Conservation (phyloP, 176 grass and related monocot genomes). For the Echinochloa phyllopogon region DNA sequence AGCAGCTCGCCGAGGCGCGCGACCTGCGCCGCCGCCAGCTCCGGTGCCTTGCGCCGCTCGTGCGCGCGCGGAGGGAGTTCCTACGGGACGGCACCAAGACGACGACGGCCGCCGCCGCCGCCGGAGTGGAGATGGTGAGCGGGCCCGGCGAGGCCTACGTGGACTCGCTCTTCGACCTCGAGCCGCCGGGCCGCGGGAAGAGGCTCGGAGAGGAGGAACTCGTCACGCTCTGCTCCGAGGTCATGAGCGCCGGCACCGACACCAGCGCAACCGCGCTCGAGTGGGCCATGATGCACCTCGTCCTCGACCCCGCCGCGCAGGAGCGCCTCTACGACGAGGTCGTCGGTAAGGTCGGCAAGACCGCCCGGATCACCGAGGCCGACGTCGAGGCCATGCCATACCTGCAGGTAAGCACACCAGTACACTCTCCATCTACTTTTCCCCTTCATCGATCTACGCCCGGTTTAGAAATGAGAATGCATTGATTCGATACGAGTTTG, state of each 20-base stretch:
- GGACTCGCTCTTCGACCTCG: conserved; percentile 89
- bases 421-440: not conserved
- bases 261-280: conserved; percentile 88
- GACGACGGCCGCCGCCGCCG: conserved; percentile 11
- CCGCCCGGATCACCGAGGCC: conserved; percentile 66
- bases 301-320: conserved; percentile 73
- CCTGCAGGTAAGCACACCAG: conserved; percentile 52
- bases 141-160: conserved; percentile 86
- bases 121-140: conserved; percentile 75
- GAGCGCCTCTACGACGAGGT: conserved; percentile 73
- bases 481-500: not conserved
- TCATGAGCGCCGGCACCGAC: conserved; percentile 96
- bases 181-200: conserved; percentile 68
- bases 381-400: conserved; percentile 88
- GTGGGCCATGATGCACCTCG: conserved; percentile 91
- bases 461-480: not conserved
- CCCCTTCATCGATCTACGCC: not conserved
- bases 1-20: conserved; percentile 62
- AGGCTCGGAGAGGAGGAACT: conserved; percentile 83
- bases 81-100: conserved; percentile 45
- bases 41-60: conserved; percentile 70
- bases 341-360: conserved; percentile 57
- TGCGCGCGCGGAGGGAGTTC: conserved; percentile 70
- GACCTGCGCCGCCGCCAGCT: conserved; percentile 70
- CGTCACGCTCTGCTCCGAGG: conserved; percentile 97